Base-by-base conservation (phyloP, 352 stramenopile species). In the Pythium grandisporangium region DNA sequence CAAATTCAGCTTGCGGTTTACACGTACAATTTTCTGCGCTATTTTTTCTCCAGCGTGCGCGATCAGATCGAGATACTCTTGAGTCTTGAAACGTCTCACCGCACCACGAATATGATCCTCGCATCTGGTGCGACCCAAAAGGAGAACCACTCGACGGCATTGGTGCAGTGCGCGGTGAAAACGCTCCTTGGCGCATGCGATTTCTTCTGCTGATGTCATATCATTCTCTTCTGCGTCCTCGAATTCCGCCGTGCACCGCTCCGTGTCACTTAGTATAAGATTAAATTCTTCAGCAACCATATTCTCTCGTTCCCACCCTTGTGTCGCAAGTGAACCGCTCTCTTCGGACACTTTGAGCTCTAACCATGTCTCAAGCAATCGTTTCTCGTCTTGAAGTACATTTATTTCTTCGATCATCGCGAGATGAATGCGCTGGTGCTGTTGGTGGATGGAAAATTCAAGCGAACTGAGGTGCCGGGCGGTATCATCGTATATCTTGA, bases 401-500 rank as follows among this genome's bases (percentile, higher is more conserved):
- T 8, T 49, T 4, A 42, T 25, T 11, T 42, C 35, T 5, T 48
- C 45, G 17, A 3, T 26, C 40, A 51, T 46, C 6, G 7, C 23
- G 1, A 5, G 23, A 14, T 44, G 16, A 12, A 51, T 33, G 20
- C 40, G 23, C n/a, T 34, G 13, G 14, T 37, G 48, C 21, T 55
- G 44, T 20, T 59, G 57, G 30, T 42, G 14, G 22, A 55, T 49
- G 16, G 41, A 40, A 25, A 42, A 55, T 8, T 40, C 34, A 1
- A 69, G 39, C 11, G 53, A 27, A 2, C 46, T 47, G 2, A 69
- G 24, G 12, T 69, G 55, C 1, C 7, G 22, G 2, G 58, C 45
- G 23, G 66, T 58, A 29, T 72, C 62, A 26, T 72, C 62, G 19
- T 69, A 55, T 3, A 64, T 39, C 39, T 55, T 52, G 8, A 63